These are phyloP conservation scores for Septoria petroselini DNA, from an alignment of 2,329 filamentous ascomycete genomes.

Conservation along the genomic window DNA sequence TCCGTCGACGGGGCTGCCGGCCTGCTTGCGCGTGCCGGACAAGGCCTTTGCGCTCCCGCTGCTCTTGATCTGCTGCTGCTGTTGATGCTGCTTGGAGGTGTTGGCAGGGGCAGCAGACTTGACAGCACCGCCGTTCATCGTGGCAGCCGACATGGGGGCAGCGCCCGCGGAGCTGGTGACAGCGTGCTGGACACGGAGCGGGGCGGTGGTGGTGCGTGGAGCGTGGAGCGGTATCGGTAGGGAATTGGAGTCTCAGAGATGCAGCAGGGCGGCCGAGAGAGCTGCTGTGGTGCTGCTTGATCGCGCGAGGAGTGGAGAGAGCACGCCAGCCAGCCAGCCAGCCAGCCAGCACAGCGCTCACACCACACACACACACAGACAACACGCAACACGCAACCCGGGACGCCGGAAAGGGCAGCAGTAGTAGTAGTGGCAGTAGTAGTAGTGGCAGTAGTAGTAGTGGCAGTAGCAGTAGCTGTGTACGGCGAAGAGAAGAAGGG, in stretches of 20 bases:
- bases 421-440: too few species aligned
- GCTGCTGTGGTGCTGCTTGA: background rate
- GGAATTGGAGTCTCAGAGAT: constrained; percentile 3
- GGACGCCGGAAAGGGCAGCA: too few species aligned
- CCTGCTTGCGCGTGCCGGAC: constrained; percentile 55
- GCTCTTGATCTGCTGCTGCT: constrained; percentile 52
- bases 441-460: too few species aligned
- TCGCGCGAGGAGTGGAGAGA: background rate
- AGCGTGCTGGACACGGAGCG: constrained; percentile 15
- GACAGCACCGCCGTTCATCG: constrained; percentile 32
- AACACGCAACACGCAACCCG: too few species aligned
- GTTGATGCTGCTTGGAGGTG: constrained; percentile 22
- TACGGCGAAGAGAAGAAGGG: too few species aligned
- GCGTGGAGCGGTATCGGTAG: background rate
- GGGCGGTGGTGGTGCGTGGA: constrained; percentile 11
- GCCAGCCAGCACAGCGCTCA: too few species aligned
- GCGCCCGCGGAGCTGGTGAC: constrained; percentile 17
- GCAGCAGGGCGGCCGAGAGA: constrained; percentile 3
- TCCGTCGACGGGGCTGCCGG: constrained; percentile 54
- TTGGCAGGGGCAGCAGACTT: constrained; percentile 17
- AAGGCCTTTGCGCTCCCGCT: constrained; percentile 51
- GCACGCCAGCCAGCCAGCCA: too few species aligned
- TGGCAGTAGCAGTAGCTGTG: too few species aligned
- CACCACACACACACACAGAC: too few species aligned
- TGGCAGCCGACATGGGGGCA: constrained; percentile 32